Percentiles rank a stretch among this genome's conserved stretches.
Evolutionary conservation across 495 filamentous ascomycete genomes (phyloP).

Genomic region (Hypoxylon intermedium): DNA sequence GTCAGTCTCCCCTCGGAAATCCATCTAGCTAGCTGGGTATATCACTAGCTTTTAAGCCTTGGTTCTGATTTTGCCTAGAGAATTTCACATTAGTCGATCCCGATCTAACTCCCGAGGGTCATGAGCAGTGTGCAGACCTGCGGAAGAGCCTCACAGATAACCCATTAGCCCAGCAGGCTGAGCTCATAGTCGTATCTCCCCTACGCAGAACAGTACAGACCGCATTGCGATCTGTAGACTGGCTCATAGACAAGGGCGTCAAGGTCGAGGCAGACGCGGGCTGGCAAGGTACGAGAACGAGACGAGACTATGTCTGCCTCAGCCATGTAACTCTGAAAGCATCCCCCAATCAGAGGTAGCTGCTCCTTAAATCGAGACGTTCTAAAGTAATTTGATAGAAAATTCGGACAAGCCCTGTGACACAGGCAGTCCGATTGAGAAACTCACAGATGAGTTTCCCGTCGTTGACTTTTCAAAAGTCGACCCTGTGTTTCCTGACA

Average conservation of each 20-base stretch:
- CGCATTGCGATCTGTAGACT: conserved; percentile 55
- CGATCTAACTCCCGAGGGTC: conserved; percentile 60
- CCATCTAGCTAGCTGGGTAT: no score
- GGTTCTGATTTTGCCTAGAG: conserved; percentile 47
- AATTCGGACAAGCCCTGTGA: conserved; percentile 66
- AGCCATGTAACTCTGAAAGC: not conserved
- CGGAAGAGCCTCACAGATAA: conserved; percentile 52
- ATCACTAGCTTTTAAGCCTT: not conserved
- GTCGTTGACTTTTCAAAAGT: conserved; percentile 59
- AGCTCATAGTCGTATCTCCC: conserved; percentile 64
- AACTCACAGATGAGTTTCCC: conserved; percentile 57
- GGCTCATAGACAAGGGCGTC: conserved; percentile 59
- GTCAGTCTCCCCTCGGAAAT: conserved; percentile 43
- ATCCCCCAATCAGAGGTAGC: not conserved
- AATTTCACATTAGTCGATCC: conserved; percentile 63
- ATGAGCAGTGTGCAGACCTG: conserved; percentile 58
- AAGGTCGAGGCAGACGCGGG: conserved; percentile 60
- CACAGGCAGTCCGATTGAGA: conserved; percentile 54
- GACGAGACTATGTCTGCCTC: not conserved
- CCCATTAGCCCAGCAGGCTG: conserved; percentile 57
- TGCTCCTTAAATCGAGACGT: not conserved
- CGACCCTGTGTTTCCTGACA: conserved; percentile 63
- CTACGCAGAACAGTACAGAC: conserved; percentile 67
- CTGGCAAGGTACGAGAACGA: conserved; percentile 61
- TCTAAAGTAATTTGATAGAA: conserved; percentile 48